Evolutionary conservation across 139 green algal genomes (phyloP).

Genomic region (Zygnema circumcarinatum): DNA sequence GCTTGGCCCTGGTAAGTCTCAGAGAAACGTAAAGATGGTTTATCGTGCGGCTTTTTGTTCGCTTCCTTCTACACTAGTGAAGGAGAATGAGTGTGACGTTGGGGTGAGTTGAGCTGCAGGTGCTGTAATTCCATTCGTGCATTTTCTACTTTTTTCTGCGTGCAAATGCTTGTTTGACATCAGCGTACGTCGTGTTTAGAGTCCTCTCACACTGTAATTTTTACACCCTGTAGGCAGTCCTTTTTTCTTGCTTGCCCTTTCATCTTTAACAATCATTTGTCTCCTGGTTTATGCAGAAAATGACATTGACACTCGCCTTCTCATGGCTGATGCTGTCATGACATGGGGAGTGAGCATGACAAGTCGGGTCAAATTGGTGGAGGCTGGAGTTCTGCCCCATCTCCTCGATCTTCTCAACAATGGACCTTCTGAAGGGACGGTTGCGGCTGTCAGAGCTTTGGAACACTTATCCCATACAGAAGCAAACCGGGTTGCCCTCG

Average conservation of each 20-base stretch:
- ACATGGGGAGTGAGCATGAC: constrained; percentile 40
- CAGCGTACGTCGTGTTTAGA: too few species aligned
- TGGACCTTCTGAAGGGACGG: constrained; percentile 17
- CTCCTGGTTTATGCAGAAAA: constrained; percentile 3
- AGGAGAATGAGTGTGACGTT: too few species aligned
- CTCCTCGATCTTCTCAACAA: constrained; percentile 45
- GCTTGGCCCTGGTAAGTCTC: constrained; percentile 30
- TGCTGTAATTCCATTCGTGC: too few species aligned
- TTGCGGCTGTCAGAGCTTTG: constrained; percentile 19
- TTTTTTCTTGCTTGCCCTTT: too few species aligned
- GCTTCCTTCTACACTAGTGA: too few species aligned
- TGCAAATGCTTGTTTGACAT: too few species aligned
- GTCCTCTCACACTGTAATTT: too few species aligned
- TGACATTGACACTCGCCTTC: constrained; percentile 33
- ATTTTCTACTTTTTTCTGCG: too few species aligned
- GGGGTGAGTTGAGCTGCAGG: too few species aligned
- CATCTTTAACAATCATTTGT: not conserved
- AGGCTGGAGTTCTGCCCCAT: constrained; percentile 31
- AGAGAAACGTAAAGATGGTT: too few species aligned
- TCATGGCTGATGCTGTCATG: constrained; percentile 46
- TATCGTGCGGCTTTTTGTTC: too few species aligned
- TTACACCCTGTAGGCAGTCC: too few species aligned
- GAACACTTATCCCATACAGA: constrained; percentile 54
- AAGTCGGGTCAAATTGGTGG: constrained; percentile 24
- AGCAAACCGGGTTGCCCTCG: constrained; percentile 32